A percentile compares a stretch with the other conserved stretches of the same genome.
Conservation (phyloP, 2,329 filamentous ascomycete genomes). For the Samsoniella hepiali region DNA sequence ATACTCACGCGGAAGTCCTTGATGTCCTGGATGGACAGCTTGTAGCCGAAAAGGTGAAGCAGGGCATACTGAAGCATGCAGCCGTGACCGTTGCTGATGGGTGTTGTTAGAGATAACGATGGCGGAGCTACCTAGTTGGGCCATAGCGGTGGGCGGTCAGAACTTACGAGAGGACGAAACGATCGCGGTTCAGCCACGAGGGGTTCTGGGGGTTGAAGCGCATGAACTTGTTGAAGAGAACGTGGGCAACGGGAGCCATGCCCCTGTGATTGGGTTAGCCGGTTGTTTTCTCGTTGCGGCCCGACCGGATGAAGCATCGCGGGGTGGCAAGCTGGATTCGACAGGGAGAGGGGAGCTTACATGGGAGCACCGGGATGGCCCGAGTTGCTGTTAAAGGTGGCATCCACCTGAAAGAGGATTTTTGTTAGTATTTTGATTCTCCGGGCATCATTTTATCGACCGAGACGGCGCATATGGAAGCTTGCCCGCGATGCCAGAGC, state of each 20-base stretch:
- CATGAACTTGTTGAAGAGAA: constrained; percentile 99
- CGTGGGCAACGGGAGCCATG: constrained; percentile 92
- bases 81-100: constrained; percentile 84
- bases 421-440: constrained; percentile 24
- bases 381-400: constrained; percentile 91
- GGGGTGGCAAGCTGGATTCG: constrained; percentile 1
- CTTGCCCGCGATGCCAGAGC: background rate
- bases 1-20: constrained; percentile 90
- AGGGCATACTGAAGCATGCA: constrained; percentile 99
- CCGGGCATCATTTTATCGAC: background rate
- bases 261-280: constrained; percentile 49
- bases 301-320: background rate
- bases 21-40: constrained; percentile 80
- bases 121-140: constrained; percentile 10
- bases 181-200: constrained; percentile 93
- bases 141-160: background rate
- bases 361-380: constrained; percentile 98
- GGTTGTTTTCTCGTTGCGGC: constrained; percentile 10
- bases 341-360: constrained; percentile 43
- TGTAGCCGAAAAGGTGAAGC: constrained; percentile 94
- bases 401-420: constrained; percentile 73
- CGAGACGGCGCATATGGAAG: background rate
- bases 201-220: constrained; percentile 99
- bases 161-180: constrained; percentile 97
- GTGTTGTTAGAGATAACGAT: constrained; percentile 19